Evolutionary conservation across 331 rosid genomes (phyloP).

Genomic region (Phaseolus coccineus): DNA sequence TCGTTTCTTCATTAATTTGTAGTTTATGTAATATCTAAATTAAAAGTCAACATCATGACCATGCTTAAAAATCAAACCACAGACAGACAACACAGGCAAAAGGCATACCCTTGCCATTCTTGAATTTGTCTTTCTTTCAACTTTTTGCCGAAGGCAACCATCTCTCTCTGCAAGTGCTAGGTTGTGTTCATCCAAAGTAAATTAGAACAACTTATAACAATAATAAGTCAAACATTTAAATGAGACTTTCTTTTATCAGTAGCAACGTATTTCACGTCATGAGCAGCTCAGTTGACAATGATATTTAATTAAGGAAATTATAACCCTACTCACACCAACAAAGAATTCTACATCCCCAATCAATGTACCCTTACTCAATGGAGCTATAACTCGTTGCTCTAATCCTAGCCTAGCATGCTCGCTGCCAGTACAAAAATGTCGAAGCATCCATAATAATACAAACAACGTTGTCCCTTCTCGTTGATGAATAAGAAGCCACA

Average conservation of each 20-base stretch:
- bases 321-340: constrained; percentile 12
- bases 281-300: constrained; percentile 1
- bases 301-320: not conserved
- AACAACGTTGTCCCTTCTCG: constrained; percentile 14
- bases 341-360: not conserved
- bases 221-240: not conserved
- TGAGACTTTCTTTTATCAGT: constrained; percentile 18
- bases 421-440: not conserved
- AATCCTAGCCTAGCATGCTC: constrained; percentile 19
- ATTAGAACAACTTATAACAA: constrained; percentile 12
- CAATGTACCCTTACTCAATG: constrained; percentile 5
- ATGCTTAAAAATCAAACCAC: constrained; percentile 29
- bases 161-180: constrained; percentile 54
- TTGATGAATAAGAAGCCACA: constrained; percentile 3
- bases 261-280: not conserved
- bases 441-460: constrained; percentile 21
- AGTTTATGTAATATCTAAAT: constrained; percentile 83
- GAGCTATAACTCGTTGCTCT: constrained; percentile 6
- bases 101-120: constrained; percentile 86
- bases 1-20: constrained; percentile 87
- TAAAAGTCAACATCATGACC: constrained; percentile 30
- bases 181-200: constrained; percentile 27
- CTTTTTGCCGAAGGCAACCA: constrained; percentile 96
- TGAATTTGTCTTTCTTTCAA: constrained; percentile 78
- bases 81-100: not conserved